Evolutionary conservation across 371 early-diverging fungal species (phyloP), one percentile per base, ranked within the genome.

Genomic region (Umbelopsis sp.): DNA sequence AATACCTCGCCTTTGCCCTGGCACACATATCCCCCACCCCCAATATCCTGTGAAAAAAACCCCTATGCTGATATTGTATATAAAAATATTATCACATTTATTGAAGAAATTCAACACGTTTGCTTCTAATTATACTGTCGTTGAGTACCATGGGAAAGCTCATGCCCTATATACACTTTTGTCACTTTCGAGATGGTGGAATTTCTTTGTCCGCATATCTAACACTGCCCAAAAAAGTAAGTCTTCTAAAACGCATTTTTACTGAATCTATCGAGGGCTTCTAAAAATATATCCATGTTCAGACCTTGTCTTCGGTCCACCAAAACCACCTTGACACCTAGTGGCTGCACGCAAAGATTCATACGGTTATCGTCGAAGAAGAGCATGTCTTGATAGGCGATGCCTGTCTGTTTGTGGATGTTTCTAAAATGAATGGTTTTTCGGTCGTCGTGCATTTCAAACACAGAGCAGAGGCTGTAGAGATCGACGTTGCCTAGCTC

Each of bases 311-410:
- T 44, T 0, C 68, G 38, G 41, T 80, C 69, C 5, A 83, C 71
- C 18, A 57, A 67, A 1, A 71, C 66, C 53, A 83, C 78, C 63
- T 77, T 76, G 0, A 81, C 81, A 6, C 81, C 81, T 0, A 83
- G 65, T 1, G 67, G 73, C 5, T 66, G 63, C 8, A 83, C 84
- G 48, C 80, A 76, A 2, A 66, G 65, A 57, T 88, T 88, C 44
- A 85, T 70, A 12, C 51, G 50, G 66, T 86, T 86, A 66, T 88
- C 88, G 63, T 88, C 88, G 69, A 88, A 88, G 66, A 88, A 88
- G 1, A 86, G 50, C 88, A 88, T 88, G 10, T 83, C 76, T 4
- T 71, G 52, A 66, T 76, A 88, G 0, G 65, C 57, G 38, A 83
- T 81, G 9, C 77, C 82, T 0, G 81, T 73, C 41, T 74, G 76